phyloP scores from a whole-genome alignment of 2,329 filamentous ascomycete species.

The Colletotrichum sp. region DNA sequence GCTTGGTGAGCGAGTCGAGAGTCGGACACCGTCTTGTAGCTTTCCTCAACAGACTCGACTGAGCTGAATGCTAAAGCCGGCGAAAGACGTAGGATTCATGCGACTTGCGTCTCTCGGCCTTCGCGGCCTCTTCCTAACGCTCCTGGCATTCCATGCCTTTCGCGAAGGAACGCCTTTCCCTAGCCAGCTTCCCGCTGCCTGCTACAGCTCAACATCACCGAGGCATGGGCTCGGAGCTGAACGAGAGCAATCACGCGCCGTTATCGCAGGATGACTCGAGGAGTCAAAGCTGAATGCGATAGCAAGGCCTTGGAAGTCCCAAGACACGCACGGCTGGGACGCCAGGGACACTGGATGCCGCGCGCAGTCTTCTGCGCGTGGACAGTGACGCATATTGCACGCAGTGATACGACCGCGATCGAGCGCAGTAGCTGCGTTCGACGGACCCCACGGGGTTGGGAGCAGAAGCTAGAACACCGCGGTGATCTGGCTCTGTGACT shows the following conservation, averaged over 20 bases:
- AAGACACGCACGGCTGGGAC: not conserved
- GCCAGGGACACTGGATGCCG: fast-evolving
- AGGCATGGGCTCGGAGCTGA: not conserved
- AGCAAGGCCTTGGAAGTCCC: not conserved
- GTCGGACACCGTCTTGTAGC: not conserved
- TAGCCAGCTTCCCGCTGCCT: not conserved
- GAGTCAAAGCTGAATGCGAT: not conserved
- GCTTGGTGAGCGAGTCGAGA: not conserved
- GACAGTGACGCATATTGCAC: not conserved
- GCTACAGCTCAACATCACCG: not conserved
- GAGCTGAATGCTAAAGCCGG: not conserved
- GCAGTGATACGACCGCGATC: fast-evolving
- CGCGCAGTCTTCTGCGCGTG: not conserved
- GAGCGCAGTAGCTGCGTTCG: not conserved
- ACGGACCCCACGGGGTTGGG: too few species aligned
- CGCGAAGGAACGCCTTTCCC: not conserved
- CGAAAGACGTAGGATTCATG: not conserved
- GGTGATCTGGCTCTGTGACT: too few species aligned
- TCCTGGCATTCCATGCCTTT: not conserved
- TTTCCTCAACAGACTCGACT: not conserved
- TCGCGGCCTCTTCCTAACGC: fast-evolving
- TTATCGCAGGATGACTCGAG: not conserved
- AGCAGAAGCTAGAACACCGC: too few species aligned
- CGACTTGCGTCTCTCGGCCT: not conserved
- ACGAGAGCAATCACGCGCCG: not conserved